Evolutionary conservation across 2,329 filamentous ascomycete genomes (phyloP), one percentile per base, ranked within the genome.

Genomic region (Claviceps purpurea): DNA sequence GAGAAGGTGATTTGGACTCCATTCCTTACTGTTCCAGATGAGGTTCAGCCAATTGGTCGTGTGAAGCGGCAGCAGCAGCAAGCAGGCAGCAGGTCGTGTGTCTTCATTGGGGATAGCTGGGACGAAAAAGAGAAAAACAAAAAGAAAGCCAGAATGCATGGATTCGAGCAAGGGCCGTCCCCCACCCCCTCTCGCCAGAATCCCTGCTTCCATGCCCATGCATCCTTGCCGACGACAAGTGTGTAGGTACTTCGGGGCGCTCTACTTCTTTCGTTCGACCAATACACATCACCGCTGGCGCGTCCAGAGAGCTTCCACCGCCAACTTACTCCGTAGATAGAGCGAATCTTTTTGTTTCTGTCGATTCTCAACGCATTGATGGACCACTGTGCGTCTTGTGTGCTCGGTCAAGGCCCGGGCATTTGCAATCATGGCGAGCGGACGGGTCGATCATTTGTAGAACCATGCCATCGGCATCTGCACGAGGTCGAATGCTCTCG

Each of bases 161-260:
- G 34, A 44, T 11, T 24, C 13, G 20, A 26, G 42, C 42, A 46
- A 49, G 34, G 47, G 42, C 26, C 43, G 47, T 22, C 14, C 45
- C 45, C 26, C 26, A 30, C 18, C 26, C 43, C 26, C 38, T 41
- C 47, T 44, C 42, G 39, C 43, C n/a, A 30, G 47, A 44, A 42
- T 42, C 47, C 51, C 37, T 41, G 42, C 24, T 37, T 30, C n/a
- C 38, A 50, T 50, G 41, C 24, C 39, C 46, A 38, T 40, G 22
- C 45, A 48, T 55, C 49, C 52, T 24, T 49, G 52, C 50, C 50
- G 55, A 52, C 50, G 54, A 55, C 51, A 49, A 30, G 26, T 24
- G 5, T 5, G 22, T 30, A 30, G 7, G 52, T 37, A 30, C 34
- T 55, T 47, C 52, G 53, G 18, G 50, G 50, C 49, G 45, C 50